Evolutionary conservation across 495 filamentous ascomycete genomes (phyloP).

Genomic region (Podospora pseudoanserina): DNA sequence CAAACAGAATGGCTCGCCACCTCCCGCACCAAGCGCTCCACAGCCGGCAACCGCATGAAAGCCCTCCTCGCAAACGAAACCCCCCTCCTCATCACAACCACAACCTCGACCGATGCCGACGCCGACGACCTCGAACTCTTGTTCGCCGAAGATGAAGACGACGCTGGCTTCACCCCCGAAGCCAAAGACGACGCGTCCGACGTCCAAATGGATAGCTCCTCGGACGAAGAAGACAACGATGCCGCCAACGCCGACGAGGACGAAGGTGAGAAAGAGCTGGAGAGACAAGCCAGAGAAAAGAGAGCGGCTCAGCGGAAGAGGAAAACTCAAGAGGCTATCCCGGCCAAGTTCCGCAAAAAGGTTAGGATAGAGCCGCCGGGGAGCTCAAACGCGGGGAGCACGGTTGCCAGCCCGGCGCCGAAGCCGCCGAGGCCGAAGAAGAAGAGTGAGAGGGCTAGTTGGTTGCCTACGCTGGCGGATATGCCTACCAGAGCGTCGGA

Average conservation of each 20-base stretch:
- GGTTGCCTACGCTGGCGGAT: constrained; percentile 77
- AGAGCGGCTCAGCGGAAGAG: constrained; percentile 61
- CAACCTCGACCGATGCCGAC: constrained; percentile 24
- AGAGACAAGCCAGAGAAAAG: constrained; percentile 55
- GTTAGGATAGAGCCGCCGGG: constrained; percentile 49
- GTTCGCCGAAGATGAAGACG: constrained; percentile 82
- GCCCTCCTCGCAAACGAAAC: constrained; percentile 73
- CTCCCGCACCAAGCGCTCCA: constrained; percentile 74
- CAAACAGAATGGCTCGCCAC: constrained; percentile 70
- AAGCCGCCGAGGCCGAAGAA: constrained; percentile 69
- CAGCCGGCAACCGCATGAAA: constrained; percentile 81
- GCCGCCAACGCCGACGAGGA: constrained; percentile 67
- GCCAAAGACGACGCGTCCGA: constrained; percentile 70
- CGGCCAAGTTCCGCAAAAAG: constrained; percentile 52
- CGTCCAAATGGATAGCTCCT: constrained; percentile 75
- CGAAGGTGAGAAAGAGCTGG: constrained; percentile 61
- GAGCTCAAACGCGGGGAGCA: constrained; percentile 17
- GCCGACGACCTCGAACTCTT: constrained; percentile 77
- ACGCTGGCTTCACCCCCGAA: constrained; percentile 70
- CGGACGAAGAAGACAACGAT: constrained; percentile 70
- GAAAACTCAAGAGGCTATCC: constrained; percentile 63
- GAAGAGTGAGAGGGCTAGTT: constrained; percentile 87
- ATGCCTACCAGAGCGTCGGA: constrained; percentile 78
- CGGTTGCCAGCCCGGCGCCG: constrained; percentile 42
- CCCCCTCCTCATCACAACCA: constrained; percentile 32